A percentile compares a stretch with the other conserved stretches of the same genome.
Evolutionary conservation across 2,329 filamentous ascomycete species (phyloP).

Genomic region (Pyricularia sp.): DNA sequence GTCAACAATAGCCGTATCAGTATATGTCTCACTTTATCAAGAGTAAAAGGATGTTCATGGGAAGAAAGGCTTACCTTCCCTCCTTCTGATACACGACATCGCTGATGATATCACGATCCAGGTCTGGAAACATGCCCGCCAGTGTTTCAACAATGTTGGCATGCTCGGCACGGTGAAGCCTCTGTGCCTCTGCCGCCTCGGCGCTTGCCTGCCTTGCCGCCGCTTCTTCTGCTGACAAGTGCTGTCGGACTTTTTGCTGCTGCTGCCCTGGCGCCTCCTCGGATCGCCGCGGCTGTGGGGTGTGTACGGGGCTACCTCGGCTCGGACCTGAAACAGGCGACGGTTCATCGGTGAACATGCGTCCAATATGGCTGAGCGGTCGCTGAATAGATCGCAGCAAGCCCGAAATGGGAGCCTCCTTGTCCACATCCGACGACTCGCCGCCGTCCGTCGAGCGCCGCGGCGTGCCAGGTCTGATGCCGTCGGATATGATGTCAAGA

Average conservation of each 20-base stretch:
- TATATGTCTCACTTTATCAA: conserved; percentile 3
- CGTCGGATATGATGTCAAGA: conserved; percentile 23
- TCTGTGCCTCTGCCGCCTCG: conserved; percentile 74
- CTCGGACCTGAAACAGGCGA: conserved; percentile 12
- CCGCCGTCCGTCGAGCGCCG: conserved; percentile 40
- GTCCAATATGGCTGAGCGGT: conserved; percentile 79
- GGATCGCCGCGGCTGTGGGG: conserved; percentile 13
- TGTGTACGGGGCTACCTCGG: conserved; percentile 19
- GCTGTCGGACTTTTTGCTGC: conserved; percentile 10
- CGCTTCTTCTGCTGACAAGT: conserved; percentile 65
- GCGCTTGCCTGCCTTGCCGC: conserved; percentile 83
- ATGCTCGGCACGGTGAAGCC: conserved; percentile 75
- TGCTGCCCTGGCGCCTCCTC: conserved; percentile 15
- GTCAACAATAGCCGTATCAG: conserved; percentile 6
- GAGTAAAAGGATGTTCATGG: neutral
- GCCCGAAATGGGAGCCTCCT: conserved; percentile 62
- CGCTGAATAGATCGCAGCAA: conserved; percentile 82
- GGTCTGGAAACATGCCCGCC: conserved; percentile 89
- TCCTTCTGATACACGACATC: conserved; percentile 95
- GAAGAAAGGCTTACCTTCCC: conserved; percentile 57
- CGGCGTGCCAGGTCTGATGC: conserved; percentile 24
- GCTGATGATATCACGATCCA: conserved; percentile 88
- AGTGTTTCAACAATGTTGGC: conserved; percentile 85
- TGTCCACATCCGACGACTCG: conserved; percentile 44
- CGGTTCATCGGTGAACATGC: conserved; percentile 74